Conservation (phyloP, 2,329 filamentous ascomycete genomes). For the Amauroascus verrucosus region DNA sequence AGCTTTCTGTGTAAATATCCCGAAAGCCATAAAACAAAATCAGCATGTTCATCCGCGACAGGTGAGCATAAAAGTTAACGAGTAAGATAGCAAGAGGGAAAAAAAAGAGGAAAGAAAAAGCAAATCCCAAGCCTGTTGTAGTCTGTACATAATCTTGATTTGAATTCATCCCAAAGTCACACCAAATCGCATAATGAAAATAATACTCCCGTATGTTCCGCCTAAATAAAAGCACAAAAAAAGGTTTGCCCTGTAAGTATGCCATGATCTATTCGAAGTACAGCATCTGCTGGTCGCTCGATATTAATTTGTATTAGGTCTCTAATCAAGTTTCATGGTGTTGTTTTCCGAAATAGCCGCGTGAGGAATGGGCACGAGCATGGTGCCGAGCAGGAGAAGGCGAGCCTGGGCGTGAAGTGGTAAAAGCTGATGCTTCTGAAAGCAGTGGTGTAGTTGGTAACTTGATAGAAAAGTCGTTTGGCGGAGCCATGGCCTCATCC, state of each 20-base stretch:
- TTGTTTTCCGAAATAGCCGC: conserved; percentile 31
- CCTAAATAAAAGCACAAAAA: neutral
- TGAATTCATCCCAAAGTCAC: neutral
- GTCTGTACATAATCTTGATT: conserved; percentile 2
- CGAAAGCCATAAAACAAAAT: neutral
- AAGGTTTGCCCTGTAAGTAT: neutral
- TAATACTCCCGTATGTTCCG: neutral
- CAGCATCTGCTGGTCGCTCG: neutral
- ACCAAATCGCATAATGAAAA: neutral
- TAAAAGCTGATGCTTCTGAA: conserved; percentile 38
- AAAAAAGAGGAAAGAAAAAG: neutral
- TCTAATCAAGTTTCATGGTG: conserved; percentile 6
- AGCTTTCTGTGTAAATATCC: neutral
- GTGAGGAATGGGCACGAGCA: conserved; percentile 31
- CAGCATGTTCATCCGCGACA: neutral
- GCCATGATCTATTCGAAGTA: neutral
- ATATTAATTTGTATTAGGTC: neutral
- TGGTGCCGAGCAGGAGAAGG: conserved; percentile 34
- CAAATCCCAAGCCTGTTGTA: neutral
- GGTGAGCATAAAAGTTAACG: neutral
- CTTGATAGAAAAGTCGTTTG: conserved; percentile 40
- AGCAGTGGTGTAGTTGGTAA: conserved; percentile 40
- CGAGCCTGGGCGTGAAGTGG: conserved; percentile 45
- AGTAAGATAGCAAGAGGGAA: neutral
- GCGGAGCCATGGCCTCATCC: conserved; percentile 24